A percentile compares a stretch with the other conserved stretches of the same genome.
Conservation (phyloP, 768 basidiomycete genomes). For the Scleroderma bovista region DNA sequence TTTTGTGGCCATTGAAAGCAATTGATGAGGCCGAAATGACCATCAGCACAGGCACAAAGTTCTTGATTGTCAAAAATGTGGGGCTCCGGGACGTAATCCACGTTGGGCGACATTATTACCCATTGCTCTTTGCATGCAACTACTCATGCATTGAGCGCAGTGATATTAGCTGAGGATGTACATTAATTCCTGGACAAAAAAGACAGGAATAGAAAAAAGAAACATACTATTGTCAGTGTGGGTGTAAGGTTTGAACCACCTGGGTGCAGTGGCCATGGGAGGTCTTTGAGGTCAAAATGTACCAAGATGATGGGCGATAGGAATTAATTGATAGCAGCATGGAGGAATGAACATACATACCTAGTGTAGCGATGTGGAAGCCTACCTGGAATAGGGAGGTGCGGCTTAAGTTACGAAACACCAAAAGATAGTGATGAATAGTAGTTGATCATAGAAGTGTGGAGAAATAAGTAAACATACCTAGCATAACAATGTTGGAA, state of each 20-base stretch:
- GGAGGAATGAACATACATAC: too few species aligned
- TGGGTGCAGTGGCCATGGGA: not conserved
- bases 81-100: not conserved
- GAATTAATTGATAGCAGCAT: too few species aligned
- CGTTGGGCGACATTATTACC: not conserved
- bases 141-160: not conserved
- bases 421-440: too few species aligned
- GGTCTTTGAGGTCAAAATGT: too few species aligned
- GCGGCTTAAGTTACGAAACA: too few species aligned
- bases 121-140: not conserved
- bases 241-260: not conserved
- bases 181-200: not conserved
- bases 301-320: too few species aligned
- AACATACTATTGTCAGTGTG: not conserved
- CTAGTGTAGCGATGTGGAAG: too few species aligned
- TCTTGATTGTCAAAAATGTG: not conserved
- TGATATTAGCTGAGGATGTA: not conserved
- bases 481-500: too few species aligned
- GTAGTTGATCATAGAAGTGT: too few species aligned
- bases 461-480: too few species aligned
- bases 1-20: constrained; percentile 7
- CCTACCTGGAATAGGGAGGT: too few species aligned
- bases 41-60: not conserved
- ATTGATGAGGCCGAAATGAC: not conserved
- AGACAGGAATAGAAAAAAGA: not conserved